Base-by-base conservation (phyloP, 1,139 yeast species). In the Petasospora rhodanensis region DNA sequence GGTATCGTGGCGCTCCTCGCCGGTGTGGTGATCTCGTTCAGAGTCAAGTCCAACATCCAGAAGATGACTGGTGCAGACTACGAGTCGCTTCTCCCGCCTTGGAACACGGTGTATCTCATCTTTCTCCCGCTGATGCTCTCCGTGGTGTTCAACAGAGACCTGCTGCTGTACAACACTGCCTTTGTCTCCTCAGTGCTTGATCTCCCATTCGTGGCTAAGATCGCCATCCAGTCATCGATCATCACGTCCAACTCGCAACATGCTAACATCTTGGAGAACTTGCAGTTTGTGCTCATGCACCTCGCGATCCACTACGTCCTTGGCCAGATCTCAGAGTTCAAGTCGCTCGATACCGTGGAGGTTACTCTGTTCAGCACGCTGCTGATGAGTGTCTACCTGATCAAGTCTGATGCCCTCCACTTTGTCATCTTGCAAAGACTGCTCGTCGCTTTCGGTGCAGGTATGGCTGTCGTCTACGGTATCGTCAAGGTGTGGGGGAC, bases 321-420 rank as follows among this genome's bases (percentile, higher is more conserved):
- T 19, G 46, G 50, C 2, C 37, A 37, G 18, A 43, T 60, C 5
- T 51, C 64, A 5, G 46, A 59, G 30, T 39, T 58, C 35, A 58
- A 56, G 42, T 61, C 65, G 22, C 46, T 62, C 30, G 63, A 60
- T 34, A 33, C 40, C 7, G 51, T 60, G 7, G 67, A 62, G 24
- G 61, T 61, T 24, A 53, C 57, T 19, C 21, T 63, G 12, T 62
- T 63, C 43, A 55, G 64, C 33, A 52, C 59, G 12, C 35, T 59
- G 21, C 30, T 61, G 7, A 55, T 62, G 2, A 59, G 62, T 32
- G 29, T 62, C 9, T 55, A 37, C 31, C 36, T 62, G 27, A 43
- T 52, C 7, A 31, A 49, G 7, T 43, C 54, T 7, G 38, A 38
- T 3, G 36, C 43, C 7, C 33, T 49, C 6, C 52, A 55, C 37